A percentile compares a stretch with the other conserved stretches of the same genome.
Conservation (phyloP, 2,329 filamentous ascomycete species). For the Dothidotthia symphoricarpi region DNA sequence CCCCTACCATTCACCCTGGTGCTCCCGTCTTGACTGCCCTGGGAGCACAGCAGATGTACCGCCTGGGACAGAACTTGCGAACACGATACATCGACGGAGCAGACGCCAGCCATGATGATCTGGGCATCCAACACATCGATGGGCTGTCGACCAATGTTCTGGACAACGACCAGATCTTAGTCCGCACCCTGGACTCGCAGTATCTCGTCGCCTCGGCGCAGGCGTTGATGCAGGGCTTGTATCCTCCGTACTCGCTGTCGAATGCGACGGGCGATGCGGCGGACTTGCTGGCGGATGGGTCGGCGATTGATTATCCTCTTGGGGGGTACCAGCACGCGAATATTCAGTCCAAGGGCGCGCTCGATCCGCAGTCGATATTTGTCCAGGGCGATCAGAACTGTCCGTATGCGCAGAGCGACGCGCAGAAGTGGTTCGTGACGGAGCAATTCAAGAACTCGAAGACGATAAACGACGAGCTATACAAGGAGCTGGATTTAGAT, state of each 20-base stretch:
- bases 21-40: slow-evolving; percentile 50
- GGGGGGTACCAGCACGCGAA: slow-evolving; percentile 58
- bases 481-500: slow-evolving; percentile 45
- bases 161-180: slow-evolving; percentile 48
- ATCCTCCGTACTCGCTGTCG: slow-evolving; percentile 49
- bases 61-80: slow-evolving; percentile 53
- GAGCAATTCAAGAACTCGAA: slow-evolving; percentile 44
- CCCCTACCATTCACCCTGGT: slow-evolving; percentile 41
- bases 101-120: slow-evolving; percentile 14
- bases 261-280: slow-evolving; percentile 32
- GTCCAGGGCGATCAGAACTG: slow-evolving; percentile 52
- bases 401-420: slow-evolving; percentile 37
- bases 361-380: slow-evolving; percentile 53
- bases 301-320: slow-evolving; percentile 49
- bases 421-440: slow-evolving; percentile 44
- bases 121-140: slow-evolving; percentile 28
- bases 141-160: slow-evolving; percentile 49
- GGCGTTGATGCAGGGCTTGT: slow-evolving; percentile 62
- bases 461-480: slow-evolving; percentile 44
- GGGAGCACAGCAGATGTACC: slow-evolving; percentile 56
- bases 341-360: slow-evolving; percentile 45
- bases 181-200: slow-evolving; percentile 50
- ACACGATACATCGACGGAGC: slow-evolving; percentile 49
- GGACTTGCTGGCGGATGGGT: slow-evolving; percentile 51
- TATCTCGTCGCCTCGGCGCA: slow-evolving; percentile 55